Base-by-base conservation (phyloP, 768 basidiomycete species). In the Clitopilus passeckerianus region DNA sequence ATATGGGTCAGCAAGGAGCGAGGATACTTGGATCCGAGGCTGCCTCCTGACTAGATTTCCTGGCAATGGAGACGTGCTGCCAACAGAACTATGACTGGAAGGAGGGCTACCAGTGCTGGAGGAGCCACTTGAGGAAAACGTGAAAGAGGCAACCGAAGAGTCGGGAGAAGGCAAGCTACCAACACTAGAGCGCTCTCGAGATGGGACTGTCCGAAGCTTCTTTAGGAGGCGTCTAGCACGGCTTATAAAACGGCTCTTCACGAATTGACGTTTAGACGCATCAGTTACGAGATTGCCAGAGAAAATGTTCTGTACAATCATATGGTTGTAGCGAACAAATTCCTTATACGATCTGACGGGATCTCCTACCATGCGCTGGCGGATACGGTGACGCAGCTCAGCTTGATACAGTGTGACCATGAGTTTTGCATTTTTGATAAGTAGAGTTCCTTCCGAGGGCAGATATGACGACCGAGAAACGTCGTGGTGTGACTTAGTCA, bases 11-110 rank as follows among this genome's bases (percentile, higher is more conserved):
- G 82, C 73, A 35, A 87, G 72, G 57, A 87, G 78, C 46, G 85
- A 86, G 16, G 85, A 79, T 41, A 82, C 79, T 65, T 81, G 82
- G 53, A 86, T 80, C 44, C 84, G 79, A 60, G 83, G 80, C 63
- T 80, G 78, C 62, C 69, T 70, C 60, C 75, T 73, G 58, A 68
- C 61, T 61, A 66, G 74, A 63, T 74, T 75, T 59, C 67, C 64
- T 55, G 75, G 65, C 35, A 72, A 68, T 46, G 79, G 67, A 43
- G 80, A 68, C 60, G 68, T 69, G 37, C 74, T 70, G 44, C 73
- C 63, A 56, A 72, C 66, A 50, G 75, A 79, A 57, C 68, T 67
- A 54, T 76, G 75, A 60, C 76, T 78, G n/a, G 79, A 76, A 20
- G 78, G 73, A 43, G 79, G 72, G 60, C 75, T 79, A 57, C 68